phyloP scores from a whole-genome alignment of 345 rosid species.

The Heritiera fomes region DNA sequence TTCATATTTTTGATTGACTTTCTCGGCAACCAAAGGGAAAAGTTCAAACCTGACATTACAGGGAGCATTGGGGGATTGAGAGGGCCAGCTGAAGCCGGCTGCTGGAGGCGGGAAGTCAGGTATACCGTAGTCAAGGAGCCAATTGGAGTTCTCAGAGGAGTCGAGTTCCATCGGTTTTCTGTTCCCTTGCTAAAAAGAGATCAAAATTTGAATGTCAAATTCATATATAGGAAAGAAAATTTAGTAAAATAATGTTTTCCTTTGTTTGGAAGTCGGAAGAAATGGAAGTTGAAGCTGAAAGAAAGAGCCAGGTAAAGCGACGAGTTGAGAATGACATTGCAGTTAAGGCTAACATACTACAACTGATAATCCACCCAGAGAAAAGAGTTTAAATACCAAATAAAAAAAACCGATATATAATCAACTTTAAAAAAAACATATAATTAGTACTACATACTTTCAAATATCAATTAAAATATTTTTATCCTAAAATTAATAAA shows the following conservation, averaged over 20 bases:
- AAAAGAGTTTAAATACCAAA: too few species aligned
- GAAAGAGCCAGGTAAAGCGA: too few species aligned
- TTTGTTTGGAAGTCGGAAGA: neutral
- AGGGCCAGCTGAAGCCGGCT: constrained; percentile 27
- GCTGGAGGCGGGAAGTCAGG: constrained; percentile 21
- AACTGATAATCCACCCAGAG: too few species aligned
- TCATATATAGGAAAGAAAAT: neutral
- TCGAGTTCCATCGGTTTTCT: constrained; percentile 23
- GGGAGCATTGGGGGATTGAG: constrained; percentile 19
- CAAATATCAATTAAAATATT: too few species aligned
- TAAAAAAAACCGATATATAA: too few species aligned
- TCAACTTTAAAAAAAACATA: too few species aligned
- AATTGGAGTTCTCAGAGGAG: constrained; percentile 26
- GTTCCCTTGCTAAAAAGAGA: neutral
- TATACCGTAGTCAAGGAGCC: constrained; percentile 37
- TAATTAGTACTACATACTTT: too few species aligned
- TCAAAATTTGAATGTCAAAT: neutral
- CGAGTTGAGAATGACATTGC: too few species aligned
- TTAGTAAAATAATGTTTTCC: neutral
- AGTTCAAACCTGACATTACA: constrained; percentile 19
- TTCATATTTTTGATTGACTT: neutral
- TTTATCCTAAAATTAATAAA: too few species aligned
- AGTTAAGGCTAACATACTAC: too few species aligned
- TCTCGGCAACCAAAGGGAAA: constrained; percentile 12
- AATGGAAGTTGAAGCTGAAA: neutral